Evolutionary conservation across 2,329 filamentous ascomycete species (phyloP).

Genomic region (Fusarium dimerum): DNA sequence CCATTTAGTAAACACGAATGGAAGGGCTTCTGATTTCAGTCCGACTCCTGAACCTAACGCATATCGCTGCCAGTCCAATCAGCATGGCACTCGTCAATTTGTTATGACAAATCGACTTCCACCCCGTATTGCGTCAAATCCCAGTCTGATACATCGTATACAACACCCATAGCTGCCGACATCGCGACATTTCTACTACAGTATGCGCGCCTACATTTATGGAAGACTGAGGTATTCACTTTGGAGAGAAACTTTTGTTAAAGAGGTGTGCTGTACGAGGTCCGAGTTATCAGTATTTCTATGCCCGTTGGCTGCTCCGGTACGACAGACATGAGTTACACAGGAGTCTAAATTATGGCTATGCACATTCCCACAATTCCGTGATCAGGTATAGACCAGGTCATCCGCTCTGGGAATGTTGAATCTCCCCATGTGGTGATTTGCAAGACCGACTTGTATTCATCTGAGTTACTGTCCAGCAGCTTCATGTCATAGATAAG

Average conservation of each 20-base stretch:
- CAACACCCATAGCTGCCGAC: constrained; percentile 4
- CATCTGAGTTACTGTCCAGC: no score
- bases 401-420: no score
- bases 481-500: no score
- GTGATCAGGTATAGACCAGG: no score
- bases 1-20: constrained; percentile 10
- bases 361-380: no score
- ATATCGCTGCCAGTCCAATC: constrained; percentile 10
- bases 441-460: no score
- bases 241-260: constrained; percentile 4
- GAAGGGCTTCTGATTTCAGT: constrained; percentile 5
- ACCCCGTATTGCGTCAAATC: neutral
- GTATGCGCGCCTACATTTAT: constrained; percentile 6
- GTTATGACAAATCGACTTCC: neutral
- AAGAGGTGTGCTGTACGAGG: constrained; percentile 1
- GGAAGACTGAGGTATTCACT: neutral
- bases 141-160: constrained; percentile 7
- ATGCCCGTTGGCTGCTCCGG: no score
- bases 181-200: constrained; percentile 5
- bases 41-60: constrained; percentile 2
- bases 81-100: constrained; percentile 6
- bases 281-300: constrained; percentile 1
- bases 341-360: no score
- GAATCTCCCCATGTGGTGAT: no score
- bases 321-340: no score